phyloP scores from a whole-genome alignment of 192 early-diverging fungal species.

The Linnemannia schmuckeri region DNA sequence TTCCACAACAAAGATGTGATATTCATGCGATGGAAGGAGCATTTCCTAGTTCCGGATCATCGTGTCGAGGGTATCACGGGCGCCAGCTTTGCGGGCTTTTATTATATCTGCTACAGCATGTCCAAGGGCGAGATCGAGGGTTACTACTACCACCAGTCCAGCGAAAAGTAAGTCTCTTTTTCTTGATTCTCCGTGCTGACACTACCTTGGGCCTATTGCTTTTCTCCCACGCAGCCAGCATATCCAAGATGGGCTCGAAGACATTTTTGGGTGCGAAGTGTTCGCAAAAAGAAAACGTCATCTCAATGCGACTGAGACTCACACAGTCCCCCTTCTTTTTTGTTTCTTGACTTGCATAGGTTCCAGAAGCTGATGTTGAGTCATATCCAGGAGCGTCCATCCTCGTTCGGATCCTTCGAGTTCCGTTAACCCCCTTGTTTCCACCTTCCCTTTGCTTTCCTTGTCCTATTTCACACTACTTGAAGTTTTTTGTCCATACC shows the following conservation, averaged over 20 bases:
- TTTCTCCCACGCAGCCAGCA: not conserved
- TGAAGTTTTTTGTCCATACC: not conserved
- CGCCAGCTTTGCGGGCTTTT: conserved; percentile 92
- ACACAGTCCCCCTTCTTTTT: not conserved
- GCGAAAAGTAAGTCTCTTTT: conserved; percentile 63
- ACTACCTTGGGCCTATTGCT: not conserved
- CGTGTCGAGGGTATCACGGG: conserved; percentile 79
- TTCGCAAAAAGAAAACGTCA: not conserved
- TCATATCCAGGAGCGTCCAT: conserved; percentile 19
- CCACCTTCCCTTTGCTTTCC: not conserved
- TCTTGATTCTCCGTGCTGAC: not conserved
- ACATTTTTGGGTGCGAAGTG: not conserved
- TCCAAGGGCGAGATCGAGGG: conserved; percentile 72
- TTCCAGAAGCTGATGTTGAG: conserved; percentile 44
- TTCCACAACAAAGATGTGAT: conserved; percentile 69
- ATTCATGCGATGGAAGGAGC: conserved; percentile 97
- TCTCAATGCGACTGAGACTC: not conserved
- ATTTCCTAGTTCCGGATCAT: conserved; percentile 91
- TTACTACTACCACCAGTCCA: conserved; percentile 73
- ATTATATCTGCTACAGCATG: conserved; percentile 85
- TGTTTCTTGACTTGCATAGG: conserved; percentile 2
- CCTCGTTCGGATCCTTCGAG: conserved; percentile 29
- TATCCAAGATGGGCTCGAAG: too few species aligned
- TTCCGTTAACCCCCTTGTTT: conserved; percentile 9
- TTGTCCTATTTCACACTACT: too few species aligned